phyloP scores from a whole-genome alignment of 352 stramenopile species.

The Phytopythium mirpurense region DNA sequence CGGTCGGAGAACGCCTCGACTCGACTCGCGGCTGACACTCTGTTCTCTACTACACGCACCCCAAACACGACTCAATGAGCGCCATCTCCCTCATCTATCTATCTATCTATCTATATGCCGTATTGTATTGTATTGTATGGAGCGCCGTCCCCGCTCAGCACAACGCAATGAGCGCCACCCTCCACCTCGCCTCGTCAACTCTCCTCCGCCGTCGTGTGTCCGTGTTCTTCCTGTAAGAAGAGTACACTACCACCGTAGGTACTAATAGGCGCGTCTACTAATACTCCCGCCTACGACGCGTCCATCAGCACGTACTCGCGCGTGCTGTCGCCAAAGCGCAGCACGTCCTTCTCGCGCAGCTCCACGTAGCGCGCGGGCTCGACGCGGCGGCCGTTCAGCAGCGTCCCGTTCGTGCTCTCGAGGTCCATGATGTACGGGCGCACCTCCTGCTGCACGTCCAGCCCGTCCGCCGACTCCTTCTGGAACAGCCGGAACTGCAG shows the following conservation, averaged over 20 bases:
- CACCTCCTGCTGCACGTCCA: constrained; percentile 58
- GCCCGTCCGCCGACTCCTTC: constrained; percentile 49
- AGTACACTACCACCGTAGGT: no score
- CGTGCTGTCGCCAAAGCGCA: constrained; percentile 96
- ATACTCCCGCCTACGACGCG: constrained; percentile 25
- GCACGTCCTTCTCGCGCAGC: constrained; percentile 92
- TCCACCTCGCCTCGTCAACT: no score
- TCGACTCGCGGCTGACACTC: constrained; percentile 2
- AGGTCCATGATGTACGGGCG: constrained; percentile 98
- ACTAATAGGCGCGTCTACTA: neutral
- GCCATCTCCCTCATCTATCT: no score
- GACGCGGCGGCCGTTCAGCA: constrained; percentile 94
- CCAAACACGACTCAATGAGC: no score
- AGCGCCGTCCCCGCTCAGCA: no score
- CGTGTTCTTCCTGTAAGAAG: no score
- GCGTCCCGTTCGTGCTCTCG: constrained; percentile 97
- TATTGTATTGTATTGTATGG: no score
- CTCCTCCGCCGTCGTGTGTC: no score
- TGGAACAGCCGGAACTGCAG: constrained; percentile 92
- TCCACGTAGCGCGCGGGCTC: constrained; percentile 96
- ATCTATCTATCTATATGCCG: no score
- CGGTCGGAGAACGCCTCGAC: constrained; percentile 4
- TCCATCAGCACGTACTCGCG: constrained; percentile 97
- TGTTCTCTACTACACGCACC: constrained; percentile 9
- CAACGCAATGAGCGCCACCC: no score